Percentiles rank a stretch among this genome's conserved stretches.
Conservation (phyloP, 768 basidiomycete genomes). For the Sarcomyxa edulis region DNA sequence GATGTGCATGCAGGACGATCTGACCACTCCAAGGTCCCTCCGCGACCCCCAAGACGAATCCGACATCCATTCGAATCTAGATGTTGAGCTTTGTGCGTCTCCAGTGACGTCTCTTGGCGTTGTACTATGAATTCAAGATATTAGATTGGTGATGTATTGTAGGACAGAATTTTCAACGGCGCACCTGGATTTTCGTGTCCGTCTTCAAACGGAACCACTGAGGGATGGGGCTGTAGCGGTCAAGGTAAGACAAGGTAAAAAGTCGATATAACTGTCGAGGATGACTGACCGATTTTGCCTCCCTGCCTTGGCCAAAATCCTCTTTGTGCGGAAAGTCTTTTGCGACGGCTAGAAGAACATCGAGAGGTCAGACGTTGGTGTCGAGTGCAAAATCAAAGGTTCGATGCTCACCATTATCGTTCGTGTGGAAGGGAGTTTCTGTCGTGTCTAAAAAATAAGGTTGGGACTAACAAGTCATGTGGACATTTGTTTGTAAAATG, state of each 20-base stretch:
- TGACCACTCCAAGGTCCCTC: too few species aligned
- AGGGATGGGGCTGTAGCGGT: slow-evolving; percentile 74
- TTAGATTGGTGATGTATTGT: neutral
- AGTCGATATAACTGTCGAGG: too few species aligned
- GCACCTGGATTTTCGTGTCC: slow-evolving; percentile 90
- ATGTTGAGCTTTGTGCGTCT: slow-evolving; percentile 98
- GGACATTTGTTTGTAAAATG: too few species aligned
- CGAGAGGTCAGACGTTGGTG: slow-evolving; percentile 8
- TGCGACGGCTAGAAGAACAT: slow-evolving; percentile 79
- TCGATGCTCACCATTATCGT: slow-evolving; percentile 43
- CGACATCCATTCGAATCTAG: slow-evolving; percentile 28
- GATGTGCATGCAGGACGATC: too few species aligned
- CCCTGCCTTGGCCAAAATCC: slow-evolving; percentile 91
- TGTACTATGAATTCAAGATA: slow-evolving; percentile 51
- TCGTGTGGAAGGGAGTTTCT: too few species aligned
- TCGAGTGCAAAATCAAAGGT: slow-evolving; percentile 1
- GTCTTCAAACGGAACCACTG: slow-evolving; percentile 99
- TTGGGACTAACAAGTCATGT: too few species aligned
- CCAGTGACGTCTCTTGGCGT: slow-evolving; percentile 98
- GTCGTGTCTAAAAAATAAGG: too few species aligned
- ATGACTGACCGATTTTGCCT: slow-evolving; percentile 87
- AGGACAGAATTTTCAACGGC: slow-evolving; percentile 14
- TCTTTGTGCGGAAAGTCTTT: slow-evolving; percentile 97
- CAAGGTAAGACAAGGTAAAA: slow-evolving; percentile 1
- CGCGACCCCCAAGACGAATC: too few species aligned